These are phyloP conservation scores for Lasiodiplodia sp. DNA, from an alignment of 2,329 filamentous ascomycete genomes.

Conservation along the genomic window DNA sequence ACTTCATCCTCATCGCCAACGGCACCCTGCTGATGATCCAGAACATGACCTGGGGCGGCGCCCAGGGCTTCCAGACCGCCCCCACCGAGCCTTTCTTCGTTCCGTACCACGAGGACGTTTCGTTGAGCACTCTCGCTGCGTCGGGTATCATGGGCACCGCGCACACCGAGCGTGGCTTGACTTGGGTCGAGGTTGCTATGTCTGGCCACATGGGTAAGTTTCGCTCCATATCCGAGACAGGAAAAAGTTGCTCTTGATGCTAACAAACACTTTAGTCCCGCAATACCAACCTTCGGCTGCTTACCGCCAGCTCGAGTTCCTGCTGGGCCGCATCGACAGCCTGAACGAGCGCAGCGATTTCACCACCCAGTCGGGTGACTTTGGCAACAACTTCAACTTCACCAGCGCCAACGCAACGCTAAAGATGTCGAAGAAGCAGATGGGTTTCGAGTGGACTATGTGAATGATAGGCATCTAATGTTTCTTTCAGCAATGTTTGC, in stretches of 20 bases:
- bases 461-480: not conserved
- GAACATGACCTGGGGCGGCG: conserved; percentile 81
- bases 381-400: conserved; percentile 23
- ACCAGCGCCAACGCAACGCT: conserved; percentile 12
- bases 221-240: not conserved
- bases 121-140: conserved; percentile 59
- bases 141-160: conserved; percentile 73
- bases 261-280: conserved; percentile 39
- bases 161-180: conserved; percentile 78
- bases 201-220: conserved; percentile 68
- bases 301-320: conserved; percentile 76
- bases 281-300: conserved; percentile 73
- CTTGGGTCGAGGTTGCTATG: conserved; percentile 69
- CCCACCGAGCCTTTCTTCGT: conserved; percentile 73
- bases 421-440: conserved; percentile 18
- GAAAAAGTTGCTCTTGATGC: no score
- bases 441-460: conserved; percentile 17
- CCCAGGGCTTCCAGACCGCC: conserved; percentile 70
- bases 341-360: conserved; percentile 49
- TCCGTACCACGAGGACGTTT: conserved; percentile 60
- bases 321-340: conserved; percentile 72
- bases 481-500: not conserved
- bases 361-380: conserved; percentile 31
- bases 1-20: conserved; percentile 72
- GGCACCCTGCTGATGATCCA: conserved; percentile 76